phyloP scores from a whole-genome alignment of 352 stramenopile species.

The Phytophthora sp. region DNA sequence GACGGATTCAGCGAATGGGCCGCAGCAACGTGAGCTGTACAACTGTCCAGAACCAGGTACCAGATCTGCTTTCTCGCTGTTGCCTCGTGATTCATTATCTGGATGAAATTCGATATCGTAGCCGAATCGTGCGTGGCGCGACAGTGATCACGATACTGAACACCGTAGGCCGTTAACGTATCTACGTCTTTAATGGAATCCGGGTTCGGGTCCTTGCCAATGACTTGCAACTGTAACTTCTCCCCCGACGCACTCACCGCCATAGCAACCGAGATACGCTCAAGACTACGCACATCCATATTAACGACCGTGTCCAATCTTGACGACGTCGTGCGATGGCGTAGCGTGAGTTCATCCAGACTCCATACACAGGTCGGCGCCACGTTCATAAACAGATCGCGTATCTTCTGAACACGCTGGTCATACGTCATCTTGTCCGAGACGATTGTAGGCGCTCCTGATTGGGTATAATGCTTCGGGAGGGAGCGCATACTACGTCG shows the following conservation, averaged over 20 bases:
- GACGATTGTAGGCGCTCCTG: neutral
- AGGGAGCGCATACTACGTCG: slow-evolving; percentile 71
- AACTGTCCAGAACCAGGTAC: slow-evolving; percentile 75
- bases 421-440: slow-evolving; percentile 36
- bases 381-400: slow-evolving; percentile 53
- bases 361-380: slow-evolving; percentile 76
- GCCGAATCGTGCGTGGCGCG: slow-evolving; percentile 62
- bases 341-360: slow-evolving; percentile 60
- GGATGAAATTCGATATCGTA: slow-evolving; percentile 59
- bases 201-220: slow-evolving; percentile 50
- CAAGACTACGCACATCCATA: slow-evolving; percentile 51
- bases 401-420: slow-evolving; percentile 55
- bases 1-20: slow-evolving; percentile 62
- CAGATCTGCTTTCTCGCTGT: slow-evolving; percentile 63
- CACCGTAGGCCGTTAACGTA: slow-evolving; percentile 37
- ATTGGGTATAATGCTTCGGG: slow-evolving; percentile 50
- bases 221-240: slow-evolving; percentile 66
- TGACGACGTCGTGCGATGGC: slow-evolving; percentile 50
- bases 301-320: slow-evolving; percentile 50
- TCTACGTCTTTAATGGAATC: slow-evolving; percentile 50
- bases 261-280: slow-evolving; percentile 61
- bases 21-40: slow-evolving; percentile 65
- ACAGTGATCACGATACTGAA: slow-evolving; percentile 53
- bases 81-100: slow-evolving; percentile 65
- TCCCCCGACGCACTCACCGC: slow-evolving; percentile 68